Evolutionary conservation across 2,329 filamentous ascomycete species (phyloP).

Genomic region (Annulohypoxylon truncatum): DNA sequence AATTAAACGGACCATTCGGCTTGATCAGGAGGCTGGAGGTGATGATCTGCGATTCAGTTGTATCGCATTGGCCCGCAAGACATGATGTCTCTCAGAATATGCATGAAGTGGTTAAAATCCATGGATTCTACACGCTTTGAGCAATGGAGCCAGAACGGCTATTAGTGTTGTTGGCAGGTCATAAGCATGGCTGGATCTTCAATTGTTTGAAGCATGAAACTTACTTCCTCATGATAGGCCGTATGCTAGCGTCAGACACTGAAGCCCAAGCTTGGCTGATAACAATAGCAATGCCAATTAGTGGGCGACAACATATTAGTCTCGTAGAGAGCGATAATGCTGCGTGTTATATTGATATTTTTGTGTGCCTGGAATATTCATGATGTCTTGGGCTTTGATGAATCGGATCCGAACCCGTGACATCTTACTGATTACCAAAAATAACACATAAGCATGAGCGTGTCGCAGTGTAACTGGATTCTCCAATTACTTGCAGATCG

Average conservation of each 20-base stretch:
- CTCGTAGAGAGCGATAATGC: neutral
- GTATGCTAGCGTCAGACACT: neutral
- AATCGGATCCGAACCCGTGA: neutral
- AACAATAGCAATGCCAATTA: neutral
- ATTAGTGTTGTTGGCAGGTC: neutral
- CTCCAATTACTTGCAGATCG: neutral
- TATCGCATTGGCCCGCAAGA: constrained; percentile 51
- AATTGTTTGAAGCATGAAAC: neutral
- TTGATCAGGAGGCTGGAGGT: constrained; percentile 49
- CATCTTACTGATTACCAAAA: neutral
- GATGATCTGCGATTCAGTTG: constrained; percentile 55
- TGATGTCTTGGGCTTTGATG: neutral
- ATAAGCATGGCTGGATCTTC: neutral
- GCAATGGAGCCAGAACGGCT: neutral
- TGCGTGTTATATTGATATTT: neutral
- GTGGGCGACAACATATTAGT: neutral
- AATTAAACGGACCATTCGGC: constrained; percentile 57
- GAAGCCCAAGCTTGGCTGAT: neutral
- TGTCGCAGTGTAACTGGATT: neutral
- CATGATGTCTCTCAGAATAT: constrained; percentile 4
- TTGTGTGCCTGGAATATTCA: constrained; percentile 1
- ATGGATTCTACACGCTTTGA: neutral
- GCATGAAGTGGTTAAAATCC: neutral
- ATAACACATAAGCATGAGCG: neutral
- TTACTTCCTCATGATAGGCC: neutral